Base-by-base conservation (phyloP, 306 rosid species). In the Macrotyloma uniflorum region DNA sequence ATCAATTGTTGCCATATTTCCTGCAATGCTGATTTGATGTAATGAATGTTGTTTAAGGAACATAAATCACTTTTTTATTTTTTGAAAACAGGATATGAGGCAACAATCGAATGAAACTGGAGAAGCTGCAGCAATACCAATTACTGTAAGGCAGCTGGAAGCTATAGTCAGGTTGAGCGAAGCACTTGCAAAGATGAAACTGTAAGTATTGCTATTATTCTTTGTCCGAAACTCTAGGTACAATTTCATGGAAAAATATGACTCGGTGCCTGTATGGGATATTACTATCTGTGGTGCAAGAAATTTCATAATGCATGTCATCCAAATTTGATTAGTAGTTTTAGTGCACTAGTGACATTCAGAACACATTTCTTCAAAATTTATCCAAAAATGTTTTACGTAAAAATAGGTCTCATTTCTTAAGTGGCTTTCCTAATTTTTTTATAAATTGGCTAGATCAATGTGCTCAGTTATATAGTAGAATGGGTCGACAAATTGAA, bases 141-240 rank as follows among this genome's bases (percentile, higher is more conserved):
- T 95, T 55, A 95, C 99, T 10, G 99, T 95, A 4, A 85, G 99
- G 89, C 99, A 95, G 89, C 88, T 95, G 72, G 99, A 95, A 91
- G 99, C 99, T 80, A 87, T 95, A 36, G 90, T 89, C 50, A 87
- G 99, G 83, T 67, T 95, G 93, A 93, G 99, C 38, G 99, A 95
- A 85, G 83, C 97, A 57, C 99, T 95, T 73, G 99, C 99, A 28
- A 95, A 93, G 85, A 93, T 95, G 97, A 93, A 91, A 82, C 83
- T 95, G 99, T 95, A 83, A 89, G 98, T 84, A 80, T 74, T 40
- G 57, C 22, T 54, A 16, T 46, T 30, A 47, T 47, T 67, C 47
- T 68, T 49, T 43, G 30, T 53, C 58, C n/a, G 7, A n/a, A 8
- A 18, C 8, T 32, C 72, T 42, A 62, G 57, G 19, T 70, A 47